Percentiles rank a stretch among this genome's conserved stretches.
These are phyloP conservation scores for Pseudogymnoascus sp. DNA, from an alignment of 2,329 filamentous ascomycete genomes.

Conservation along the genomic window DNA sequence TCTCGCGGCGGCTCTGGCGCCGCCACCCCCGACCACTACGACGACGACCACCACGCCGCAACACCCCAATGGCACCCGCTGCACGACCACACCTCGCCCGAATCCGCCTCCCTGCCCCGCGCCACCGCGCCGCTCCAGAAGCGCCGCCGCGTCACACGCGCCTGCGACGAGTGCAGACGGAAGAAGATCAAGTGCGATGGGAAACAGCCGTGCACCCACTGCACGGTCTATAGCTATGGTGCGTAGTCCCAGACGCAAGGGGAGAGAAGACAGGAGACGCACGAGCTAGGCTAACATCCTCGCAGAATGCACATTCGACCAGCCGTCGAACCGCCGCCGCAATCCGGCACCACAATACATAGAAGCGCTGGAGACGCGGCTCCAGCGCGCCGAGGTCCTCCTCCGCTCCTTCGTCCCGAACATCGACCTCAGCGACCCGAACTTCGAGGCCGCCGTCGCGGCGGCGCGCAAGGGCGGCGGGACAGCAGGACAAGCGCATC, in stretches of 20 bases:
- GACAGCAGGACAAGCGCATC: slow-evolving; percentile 7
- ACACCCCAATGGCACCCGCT: slow-evolving; percentile 17
- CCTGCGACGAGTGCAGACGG: slow-evolving; percentile 72
- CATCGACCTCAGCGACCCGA: slow-evolving; percentile 70
- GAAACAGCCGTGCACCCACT: slow-evolving; percentile 87
- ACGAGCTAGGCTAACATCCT: neutral
- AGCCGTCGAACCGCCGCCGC: slow-evolving; percentile 65
- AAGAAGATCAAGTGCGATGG: slow-evolving; percentile 87
- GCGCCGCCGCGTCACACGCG: slow-evolving; percentile 67
- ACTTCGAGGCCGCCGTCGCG: slow-evolving; percentile 67
- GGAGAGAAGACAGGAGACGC: neutral
- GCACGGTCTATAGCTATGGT: slow-evolving; percentile 98
- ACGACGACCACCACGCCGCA: slow-evolving; percentile 4
- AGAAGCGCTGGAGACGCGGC: slow-evolving; percentile 58
- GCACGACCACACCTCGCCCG: slow-evolving; percentile 16
- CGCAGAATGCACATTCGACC: slow-evolving; percentile 68
- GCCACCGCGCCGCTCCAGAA: slow-evolving; percentile 55
- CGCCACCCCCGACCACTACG: slow-evolving; percentile 16
- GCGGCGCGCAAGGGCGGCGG: slow-evolving; percentile 32
- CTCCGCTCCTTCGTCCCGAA: slow-evolving; percentile 55
- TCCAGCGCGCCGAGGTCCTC: slow-evolving; percentile 62
- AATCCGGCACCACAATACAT: slow-evolving; percentile 68
- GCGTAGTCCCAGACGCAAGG: slow-evolving; percentile 27
- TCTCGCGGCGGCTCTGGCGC: neutral
- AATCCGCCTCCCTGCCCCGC: slow-evolving; percentile 12